phyloP scores from a whole-genome alignment of 768 basidiomycete genomes.

The Lentinula raphanica region DNA sequence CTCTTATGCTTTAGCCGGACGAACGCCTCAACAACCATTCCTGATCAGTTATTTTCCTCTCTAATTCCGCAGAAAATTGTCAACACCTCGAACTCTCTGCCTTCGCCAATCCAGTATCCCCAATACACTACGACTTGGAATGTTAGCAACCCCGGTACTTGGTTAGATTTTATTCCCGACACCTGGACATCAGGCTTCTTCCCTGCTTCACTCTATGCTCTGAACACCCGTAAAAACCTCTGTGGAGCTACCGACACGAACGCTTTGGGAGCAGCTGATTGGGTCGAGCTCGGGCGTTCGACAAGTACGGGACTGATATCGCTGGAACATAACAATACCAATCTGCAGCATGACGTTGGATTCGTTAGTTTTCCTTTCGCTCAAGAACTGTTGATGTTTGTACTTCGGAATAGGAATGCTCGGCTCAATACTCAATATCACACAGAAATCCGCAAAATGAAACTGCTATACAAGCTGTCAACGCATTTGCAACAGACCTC shows the following conservation, averaged over 20 bases:
- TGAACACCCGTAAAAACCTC: slow-evolving; percentile 46
- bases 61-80: slow-evolving; percentile 56
- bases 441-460: slow-evolving; percentile 52
- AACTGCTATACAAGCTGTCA: slow-evolving; percentile 51
- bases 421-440: not conserved
- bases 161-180: slow-evolving; percentile 49
- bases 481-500: slow-evolving; percentile 51
- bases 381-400: slow-evolving; percentile 55
- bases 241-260: slow-evolving; percentile 38
- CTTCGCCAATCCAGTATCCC: slow-evolving; percentile 46
- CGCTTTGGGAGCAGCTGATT: slow-evolving; percentile 40
- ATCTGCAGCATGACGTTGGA: slow-evolving; percentile 63
- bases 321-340: slow-evolving; percentile 36
- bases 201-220: slow-evolving; percentile 53
- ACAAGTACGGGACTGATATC: slow-evolving; percentile 49
- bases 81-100: slow-evolving; percentile 41
- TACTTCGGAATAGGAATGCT: not conserved
- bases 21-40: not conserved
- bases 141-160: slow-evolving; percentile 37
- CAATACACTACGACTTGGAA: slow-evolving; percentile 44
- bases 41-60: slow-evolving; percentile 45
- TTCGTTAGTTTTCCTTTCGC: slow-evolving; percentile 68
- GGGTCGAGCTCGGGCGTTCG: slow-evolving; percentile 48
- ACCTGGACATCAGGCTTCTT: slow-evolving; percentile 71
- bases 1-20: not conserved